These are phyloP conservation scores for Botrytis hyacinthi DNA, from an alignment of 2,329 filamentous ascomycete species.

Conservation along the genomic window DNA sequence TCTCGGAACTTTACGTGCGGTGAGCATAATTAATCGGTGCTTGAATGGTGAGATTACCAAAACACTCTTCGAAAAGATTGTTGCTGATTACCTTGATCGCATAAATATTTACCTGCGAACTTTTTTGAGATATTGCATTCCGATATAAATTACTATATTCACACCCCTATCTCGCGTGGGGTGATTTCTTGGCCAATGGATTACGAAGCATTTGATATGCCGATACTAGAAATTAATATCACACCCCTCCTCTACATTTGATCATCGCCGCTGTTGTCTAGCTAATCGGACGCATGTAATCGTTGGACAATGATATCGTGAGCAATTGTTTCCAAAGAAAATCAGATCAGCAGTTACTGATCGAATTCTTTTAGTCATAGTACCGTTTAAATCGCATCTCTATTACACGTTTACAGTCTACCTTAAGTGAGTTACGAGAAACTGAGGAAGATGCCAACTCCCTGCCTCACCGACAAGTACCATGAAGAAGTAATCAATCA, in stretches of 20 bases:
- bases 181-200: neutral
- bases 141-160: neutral
- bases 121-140: neutral
- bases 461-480: neutral
- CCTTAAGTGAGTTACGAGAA: neutral
- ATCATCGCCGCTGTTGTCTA: neutral
- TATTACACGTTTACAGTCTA: neutral
- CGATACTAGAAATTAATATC: neutral
- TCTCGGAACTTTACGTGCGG: slow-evolving; percentile 32
- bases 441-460: neutral
- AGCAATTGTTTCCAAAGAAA: neutral
- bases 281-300: neutral
- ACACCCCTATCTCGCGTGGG: neutral
- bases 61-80: neutral
- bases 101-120: neutral
- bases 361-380: neutral
- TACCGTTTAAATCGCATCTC: neutral
- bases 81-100: neutral
- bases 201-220: slow-evolving; percentile 6
- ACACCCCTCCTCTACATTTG: neutral
- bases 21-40: slow-evolving; percentile 32
- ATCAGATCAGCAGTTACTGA: neutral
- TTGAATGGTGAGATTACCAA: neutral
- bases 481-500: neutral
- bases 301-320: neutral